Evolutionary conservation across 1,284 basidiomycete species (phyloP).

Genomic region (Sphagnurus paluster): DNA sequence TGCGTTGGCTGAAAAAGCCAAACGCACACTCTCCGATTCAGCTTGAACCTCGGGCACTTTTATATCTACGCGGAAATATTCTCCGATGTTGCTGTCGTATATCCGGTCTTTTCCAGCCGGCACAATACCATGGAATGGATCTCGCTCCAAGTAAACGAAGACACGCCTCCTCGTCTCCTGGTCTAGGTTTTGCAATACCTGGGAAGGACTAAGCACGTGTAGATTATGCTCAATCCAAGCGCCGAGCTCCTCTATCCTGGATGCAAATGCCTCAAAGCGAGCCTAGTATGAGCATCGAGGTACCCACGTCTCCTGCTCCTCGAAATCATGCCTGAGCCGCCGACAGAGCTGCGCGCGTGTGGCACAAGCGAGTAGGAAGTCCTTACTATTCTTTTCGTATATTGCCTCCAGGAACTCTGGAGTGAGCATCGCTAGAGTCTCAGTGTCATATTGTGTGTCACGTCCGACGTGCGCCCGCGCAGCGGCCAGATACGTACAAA

Average conservation of each 20-base stretch:
- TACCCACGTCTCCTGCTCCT: conserved; percentile 3
- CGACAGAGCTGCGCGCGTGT: conserved; percentile 5
- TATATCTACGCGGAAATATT: too few species aligned
- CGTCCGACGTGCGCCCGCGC: not conserved
- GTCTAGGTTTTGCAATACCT: conserved; percentile 6
- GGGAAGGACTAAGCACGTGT: not conserved
- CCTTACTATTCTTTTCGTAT: not conserved
- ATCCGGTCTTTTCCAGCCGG: too few species aligned
- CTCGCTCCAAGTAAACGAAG: not conserved
- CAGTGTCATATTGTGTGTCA: not conserved
- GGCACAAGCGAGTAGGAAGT: not conserved
- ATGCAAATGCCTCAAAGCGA: not conserved
- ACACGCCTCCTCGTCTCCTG: conserved; percentile 2
- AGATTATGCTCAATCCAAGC: not conserved
- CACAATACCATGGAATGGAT: conserved; percentile 1
- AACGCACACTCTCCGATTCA: too few species aligned
- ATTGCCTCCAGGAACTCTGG: not conserved
- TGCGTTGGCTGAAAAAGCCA: too few species aligned
- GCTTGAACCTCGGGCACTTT: too few species aligned
- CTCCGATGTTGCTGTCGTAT: too few species aligned
- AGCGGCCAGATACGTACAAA: not conserved
- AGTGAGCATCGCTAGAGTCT: not conserved
- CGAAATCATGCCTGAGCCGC: not conserved
- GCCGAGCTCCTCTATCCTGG: not conserved
- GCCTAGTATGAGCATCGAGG: not conserved